Evolutionary conservation across 2,329 filamentous ascomycete species (phyloP).

Genomic region (Fusarium multiceps): DNA sequence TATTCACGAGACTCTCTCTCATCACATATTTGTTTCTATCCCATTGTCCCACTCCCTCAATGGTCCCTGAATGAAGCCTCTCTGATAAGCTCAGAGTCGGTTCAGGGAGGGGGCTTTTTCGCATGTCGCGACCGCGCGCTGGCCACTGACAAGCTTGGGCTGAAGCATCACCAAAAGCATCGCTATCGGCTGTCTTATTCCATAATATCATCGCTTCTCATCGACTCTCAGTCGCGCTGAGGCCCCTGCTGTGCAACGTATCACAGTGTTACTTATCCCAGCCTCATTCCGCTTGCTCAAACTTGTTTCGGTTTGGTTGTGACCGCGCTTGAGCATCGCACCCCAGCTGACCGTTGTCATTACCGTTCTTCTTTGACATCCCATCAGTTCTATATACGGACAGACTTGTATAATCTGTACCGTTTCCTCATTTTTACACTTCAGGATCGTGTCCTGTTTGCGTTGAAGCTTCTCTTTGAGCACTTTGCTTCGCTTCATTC

Average conservation of each 20-base stretch:
- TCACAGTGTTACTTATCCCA: conserved; percentile 32
- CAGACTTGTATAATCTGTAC: conserved; percentile 3
- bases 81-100: conserved; percentile 36
- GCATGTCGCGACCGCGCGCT: conserved; percentile 37
- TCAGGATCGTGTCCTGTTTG: conserved; percentile 12
- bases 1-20: neutral
- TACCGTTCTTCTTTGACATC: conserved; percentile 9
- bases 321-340: conserved; percentile 23
- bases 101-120: conserved; percentile 43
- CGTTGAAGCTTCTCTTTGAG: neutral
- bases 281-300: conserved; percentile 30
- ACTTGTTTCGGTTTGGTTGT: conserved; percentile 14
- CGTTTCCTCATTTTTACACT: neutral
- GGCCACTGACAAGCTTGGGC: conserved; percentile 31
- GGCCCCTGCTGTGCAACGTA: conserved; percentile 31
- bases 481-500: neutral
- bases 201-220: conserved; percentile 1
- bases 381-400: conserved; percentile 12
- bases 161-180: conserved; percentile 30
- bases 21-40: neutral
- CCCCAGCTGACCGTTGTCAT: conserved; percentile 19
- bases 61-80: conserved; percentile 41
- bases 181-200: conserved; percentile 8
- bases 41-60: conserved; percentile 14
- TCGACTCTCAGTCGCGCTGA: conserved; percentile 15